Evolutionary conservation across 179 eudicot species (phyloP).

Genomic region (Gypsophila paniculata): DNA sequence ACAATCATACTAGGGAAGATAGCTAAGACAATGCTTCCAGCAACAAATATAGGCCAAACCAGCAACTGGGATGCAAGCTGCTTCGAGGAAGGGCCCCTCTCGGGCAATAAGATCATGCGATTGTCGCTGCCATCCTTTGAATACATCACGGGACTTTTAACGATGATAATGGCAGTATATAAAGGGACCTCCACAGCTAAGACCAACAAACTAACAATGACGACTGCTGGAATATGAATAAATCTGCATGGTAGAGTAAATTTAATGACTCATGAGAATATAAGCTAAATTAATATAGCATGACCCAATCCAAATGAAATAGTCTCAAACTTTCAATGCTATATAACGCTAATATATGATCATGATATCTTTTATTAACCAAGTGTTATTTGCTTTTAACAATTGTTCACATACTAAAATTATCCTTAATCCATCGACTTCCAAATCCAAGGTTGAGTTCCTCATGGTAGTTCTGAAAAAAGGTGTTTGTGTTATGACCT

Average conservation of each 20-base stretch:
- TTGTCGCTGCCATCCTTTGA: conserved; percentile 90
- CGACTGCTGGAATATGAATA: conserved; percentile 73
- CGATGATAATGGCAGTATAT: conserved; percentile 63
- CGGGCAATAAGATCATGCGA: conserved; percentile 76
- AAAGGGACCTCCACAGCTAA: conserved; percentile 69
- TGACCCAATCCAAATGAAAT: not conserved
- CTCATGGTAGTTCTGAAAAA: not conserved
- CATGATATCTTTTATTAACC: not conserved
- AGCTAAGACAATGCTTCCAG: conserved; percentile 57
- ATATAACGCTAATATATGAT: not conserved
- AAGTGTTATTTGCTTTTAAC: not conserved
- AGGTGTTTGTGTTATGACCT: not conserved
- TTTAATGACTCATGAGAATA: conserved; percentile 8
- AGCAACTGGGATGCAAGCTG: conserved; percentile 94
- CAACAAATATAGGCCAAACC: conserved; percentile 84
- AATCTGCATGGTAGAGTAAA: conserved; percentile 45
- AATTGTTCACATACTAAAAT: too few relatives aligned
- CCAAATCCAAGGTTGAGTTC: not conserved
- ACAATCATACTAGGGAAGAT: conserved; percentile 70
- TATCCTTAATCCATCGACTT: not conserved
- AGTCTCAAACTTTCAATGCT: too few relatives aligned
- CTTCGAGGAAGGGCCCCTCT: conserved; percentile 90
- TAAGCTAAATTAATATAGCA: not conserved
- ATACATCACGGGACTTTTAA: conserved; percentile 76
- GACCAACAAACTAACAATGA: conserved; percentile 67